Evolutionary conservation across 768 basidiomycete genomes (phyloP), one percentile per base, ranked within the genome.

Genomic region (Collybia sordida): DNA sequence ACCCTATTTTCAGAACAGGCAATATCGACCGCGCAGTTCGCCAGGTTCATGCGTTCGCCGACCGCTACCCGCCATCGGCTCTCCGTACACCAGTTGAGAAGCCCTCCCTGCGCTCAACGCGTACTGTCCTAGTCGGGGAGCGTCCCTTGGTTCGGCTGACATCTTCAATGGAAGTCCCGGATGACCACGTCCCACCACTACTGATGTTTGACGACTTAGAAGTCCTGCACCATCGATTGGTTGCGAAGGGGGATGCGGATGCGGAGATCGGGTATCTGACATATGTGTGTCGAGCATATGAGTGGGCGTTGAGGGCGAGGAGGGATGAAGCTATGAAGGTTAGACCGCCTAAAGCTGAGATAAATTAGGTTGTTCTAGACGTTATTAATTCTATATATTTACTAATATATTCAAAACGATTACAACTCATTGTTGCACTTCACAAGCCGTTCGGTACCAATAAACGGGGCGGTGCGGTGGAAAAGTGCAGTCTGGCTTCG

Each of bases 181-280:
- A 97, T 61, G 87, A 92, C 56, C 62, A 77, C 19, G 85, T 97
- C 5, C 90, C 93, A 0, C 93, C 93, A 0, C 64, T 93, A 35
- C 58, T 96, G 18, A 76, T 81, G 11, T 96, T 93, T 62, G 56
- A 69, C 14, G 92, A 96, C 61, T 55, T 96, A n/a, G 86, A 90
- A 55, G 52, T 86, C 4, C 70, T 97, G 44, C 93, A 96, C 63
- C 80, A 91, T 50, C 74, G 86, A 22, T 66, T 93, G 23, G 81
- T 86, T 12, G 71, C 64, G 19, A 65, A 67, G 18, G 68, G 64
- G 27, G 14, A 31, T 12, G 66, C 68, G 48, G 50, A 28, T n/a
- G 69, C 73, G 34, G 81, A 82, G 15, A 71, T 94, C 22, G 78
- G 72, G 6, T 90, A 84, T 59, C 52, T 96, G 39, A 90, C 82